Base-by-base conservation (phyloP, 2,329 filamentous ascomycete genomes). In the Xylariaceae sp. region DNA sequence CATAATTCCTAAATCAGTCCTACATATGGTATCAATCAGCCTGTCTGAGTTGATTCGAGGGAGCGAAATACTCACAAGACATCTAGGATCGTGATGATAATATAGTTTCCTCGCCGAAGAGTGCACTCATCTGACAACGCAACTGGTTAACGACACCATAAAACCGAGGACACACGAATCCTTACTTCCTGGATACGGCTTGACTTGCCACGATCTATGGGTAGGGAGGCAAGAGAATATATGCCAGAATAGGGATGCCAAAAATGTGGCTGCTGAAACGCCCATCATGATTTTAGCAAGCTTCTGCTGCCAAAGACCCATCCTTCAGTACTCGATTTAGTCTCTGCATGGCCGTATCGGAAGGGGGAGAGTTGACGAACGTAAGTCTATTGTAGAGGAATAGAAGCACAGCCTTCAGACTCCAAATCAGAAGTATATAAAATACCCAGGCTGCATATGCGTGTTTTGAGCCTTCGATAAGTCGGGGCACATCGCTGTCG, bases 381-480 rank as follows among this genome's bases (percentile, higher is more conserved):
- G 66, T 67, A 45, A 70, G 55, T 50, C 67, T 69, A 57, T 64
- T 63, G 49, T 70, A 73, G 5, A 72, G 63, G 42, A 65, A 66
- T 10, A 72, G 57, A 5, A 73, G 55, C n/a, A 73, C 66, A 2
- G 63, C 67, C 45, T 73, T 72, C 20, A 71, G 48, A 23, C 56
- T 66, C 70, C 70, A 73, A 5, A 72, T 66, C 52, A 70, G 64
- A 41, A 59, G 65, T 21, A 73, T 67, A 49, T 72, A 73, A 65
- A 67, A 71, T 48, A 71, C 68, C 71, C 71, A 73, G 48, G 68
- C 69, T 50, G 63, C 65, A 40, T 71, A 69, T 18, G 69, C 68
- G 32, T 70, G 42, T 44, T 71, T 73, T 2, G 68, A 70, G 10
- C 71, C 71, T 3, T 67, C 41, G 1, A 60, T 52, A 44, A 71